Conservation (phyloP, 139 green algal genomes). For the Zygnema cylindricum region DNA sequence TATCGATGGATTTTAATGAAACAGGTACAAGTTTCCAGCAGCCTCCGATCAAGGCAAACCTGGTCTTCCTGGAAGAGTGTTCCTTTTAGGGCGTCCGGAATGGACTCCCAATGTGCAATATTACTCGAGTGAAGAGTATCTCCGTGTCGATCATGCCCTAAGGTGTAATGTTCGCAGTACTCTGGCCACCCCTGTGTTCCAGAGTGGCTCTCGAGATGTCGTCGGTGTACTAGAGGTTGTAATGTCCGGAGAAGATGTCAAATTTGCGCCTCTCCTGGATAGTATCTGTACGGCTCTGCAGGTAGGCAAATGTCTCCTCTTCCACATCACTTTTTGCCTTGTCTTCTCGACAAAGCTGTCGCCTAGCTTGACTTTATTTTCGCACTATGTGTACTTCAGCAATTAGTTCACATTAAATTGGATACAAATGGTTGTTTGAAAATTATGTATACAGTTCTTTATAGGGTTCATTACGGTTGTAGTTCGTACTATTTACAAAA, state of each 20-base stretch:
- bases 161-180: constrained; percentile 46
- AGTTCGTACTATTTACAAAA: too few relatives aligned
- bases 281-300: constrained; percentile 55
- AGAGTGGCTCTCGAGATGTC: not conserved
- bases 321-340: too few relatives aligned
- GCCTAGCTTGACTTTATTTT: too few relatives aligned
- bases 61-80: constrained; percentile 47
- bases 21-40: constrained; percentile 30
- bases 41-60: not conserved
- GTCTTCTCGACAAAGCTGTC: too few relatives aligned
- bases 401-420: too few relatives aligned
- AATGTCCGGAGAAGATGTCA: constrained; percentile 57
- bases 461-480: too few relatives aligned
- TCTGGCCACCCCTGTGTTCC: constrained; percentile 49
- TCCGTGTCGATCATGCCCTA: constrained; percentile 40
- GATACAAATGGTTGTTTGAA: too few relatives aligned
- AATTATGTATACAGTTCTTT: too few relatives aligned
- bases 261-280: constrained; percentile 51
- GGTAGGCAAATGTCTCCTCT: too few relatives aligned
- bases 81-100: constrained; percentile 41
- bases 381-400: too few relatives aligned
- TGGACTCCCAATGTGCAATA: constrained; percentile 62
- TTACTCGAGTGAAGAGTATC: constrained; percentile 54
- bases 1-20: not conserved
- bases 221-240: constrained; percentile 57